Conservation (phyloP, 257 asterid genomes). For the Oldenlandia corymbosa region DNA sequence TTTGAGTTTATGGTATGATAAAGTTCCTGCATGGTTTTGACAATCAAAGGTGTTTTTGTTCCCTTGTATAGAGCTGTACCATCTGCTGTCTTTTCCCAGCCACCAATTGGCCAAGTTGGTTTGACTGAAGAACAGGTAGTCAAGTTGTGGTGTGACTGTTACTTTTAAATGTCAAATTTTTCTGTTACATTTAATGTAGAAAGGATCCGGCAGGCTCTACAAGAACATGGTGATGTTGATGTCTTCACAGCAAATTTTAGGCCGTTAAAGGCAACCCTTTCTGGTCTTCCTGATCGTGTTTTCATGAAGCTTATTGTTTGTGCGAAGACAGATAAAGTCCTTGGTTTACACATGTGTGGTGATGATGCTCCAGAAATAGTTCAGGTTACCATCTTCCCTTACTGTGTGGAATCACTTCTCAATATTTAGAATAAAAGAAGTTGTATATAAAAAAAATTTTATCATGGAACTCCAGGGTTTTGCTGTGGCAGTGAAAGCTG, state of each 20-base stretch:
- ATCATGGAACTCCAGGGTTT: slow-evolving; percentile 58
- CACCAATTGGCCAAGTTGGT: slow-evolving; percentile 94
- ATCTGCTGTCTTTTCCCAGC: slow-evolving; percentile 92
- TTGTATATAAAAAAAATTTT: background rate
- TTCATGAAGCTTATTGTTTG: slow-evolving; percentile 86
- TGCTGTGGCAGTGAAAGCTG: slow-evolving; percentile 91
- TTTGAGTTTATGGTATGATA: background rate
- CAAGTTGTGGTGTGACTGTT: slow-evolving; percentile 5
- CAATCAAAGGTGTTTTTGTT: slow-evolving; percentile 16
- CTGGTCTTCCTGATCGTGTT: slow-evolving; percentile 89
- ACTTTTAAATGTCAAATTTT: slow-evolving; percentile 13
- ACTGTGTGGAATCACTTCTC: slow-evolving; percentile 2
- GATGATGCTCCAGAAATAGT: slow-evolving; percentile 88
- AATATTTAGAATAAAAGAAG: background rate
- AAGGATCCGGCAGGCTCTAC: slow-evolving; percentile 46
- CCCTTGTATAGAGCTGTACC: slow-evolving; percentile 65
- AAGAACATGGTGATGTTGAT: slow-evolving; percentile 76
- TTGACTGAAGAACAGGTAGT: slow-evolving; percentile 87
- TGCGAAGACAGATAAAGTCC: slow-evolving; percentile 71
- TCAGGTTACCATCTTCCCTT: slow-evolving; percentile 46
- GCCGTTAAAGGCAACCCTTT: slow-evolving; percentile 91
- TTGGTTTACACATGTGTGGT: slow-evolving; percentile 95
- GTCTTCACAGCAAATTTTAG: slow-evolving; percentile 75
- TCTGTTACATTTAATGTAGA: slow-evolving; percentile 17
- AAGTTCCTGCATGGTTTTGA: background rate